Conservation (phyloP, 306 rosid species). For the Gleditsia sinensis region DNA sequence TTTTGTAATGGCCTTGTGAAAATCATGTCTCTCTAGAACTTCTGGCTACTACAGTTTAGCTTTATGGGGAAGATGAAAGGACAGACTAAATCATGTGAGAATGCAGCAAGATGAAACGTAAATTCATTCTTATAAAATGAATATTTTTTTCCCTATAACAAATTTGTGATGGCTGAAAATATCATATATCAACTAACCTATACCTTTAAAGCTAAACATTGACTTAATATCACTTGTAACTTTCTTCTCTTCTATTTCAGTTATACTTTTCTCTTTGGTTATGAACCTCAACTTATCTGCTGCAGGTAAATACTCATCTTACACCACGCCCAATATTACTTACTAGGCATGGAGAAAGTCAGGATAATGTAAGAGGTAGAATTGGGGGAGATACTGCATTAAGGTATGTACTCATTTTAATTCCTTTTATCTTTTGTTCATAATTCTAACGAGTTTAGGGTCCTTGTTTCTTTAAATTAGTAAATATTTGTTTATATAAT, state of each 20-base stretch:
- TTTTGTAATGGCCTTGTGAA: slow-evolving; percentile 14
- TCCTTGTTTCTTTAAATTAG: not conserved
- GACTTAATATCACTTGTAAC: not conserved
- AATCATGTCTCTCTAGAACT: slow-evolving; percentile 3
- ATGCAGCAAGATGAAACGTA: not conserved
- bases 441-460: not conserved
- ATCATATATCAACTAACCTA: not conserved
- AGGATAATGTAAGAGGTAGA: slow-evolving; percentile 93
- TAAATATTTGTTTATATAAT: not conserved
- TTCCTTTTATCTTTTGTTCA: slow-evolving; percentile 9
- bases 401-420: slow-evolving; percentile 53
- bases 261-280: slow-evolving; percentile 12
- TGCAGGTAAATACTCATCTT: slow-evolving; percentile 95
- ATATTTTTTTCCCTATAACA: not conserved
- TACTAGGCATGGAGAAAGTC: slow-evolving; percentile 98
- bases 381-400: slow-evolving; percentile 89
- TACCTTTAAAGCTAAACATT: not conserved
- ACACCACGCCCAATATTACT: slow-evolving; percentile 98
- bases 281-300: slow-evolving; percentile 25
- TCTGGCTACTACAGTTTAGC: not conserved
- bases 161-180: slow-evolving; percentile 24
- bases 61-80: not conserved
- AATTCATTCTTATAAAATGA: slow-evolving; percentile 17
- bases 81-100: not conserved
- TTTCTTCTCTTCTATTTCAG: slow-evolving; percentile 17